Percentiles rank a stretch among this genome's conserved stretches.
phyloP scores from a whole-genome alignment of 1,139 yeast genomes.

The Debaryomyces subglobosus region DNA sequence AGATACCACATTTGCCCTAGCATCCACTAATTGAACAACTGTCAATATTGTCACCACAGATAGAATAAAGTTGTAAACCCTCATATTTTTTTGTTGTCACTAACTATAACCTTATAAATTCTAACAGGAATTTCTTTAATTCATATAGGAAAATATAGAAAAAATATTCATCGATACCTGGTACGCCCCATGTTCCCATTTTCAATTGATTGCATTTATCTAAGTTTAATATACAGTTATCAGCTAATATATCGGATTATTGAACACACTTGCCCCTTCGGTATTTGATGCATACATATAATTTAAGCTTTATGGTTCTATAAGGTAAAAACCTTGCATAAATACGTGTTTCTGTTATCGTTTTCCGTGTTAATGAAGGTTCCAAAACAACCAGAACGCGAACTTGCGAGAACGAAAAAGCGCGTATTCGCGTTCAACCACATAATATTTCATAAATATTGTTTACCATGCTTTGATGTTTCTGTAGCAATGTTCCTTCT shows the following conservation, averaged over 20 bases:
- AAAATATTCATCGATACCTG: background rate
- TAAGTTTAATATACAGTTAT: background rate
- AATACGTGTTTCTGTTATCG: slow-evolving; percentile 1
- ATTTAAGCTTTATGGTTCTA: background rate
- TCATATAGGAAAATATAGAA: background rate
- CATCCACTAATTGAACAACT: background rate
- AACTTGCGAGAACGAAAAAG: background rate
- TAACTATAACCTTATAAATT: background rate
- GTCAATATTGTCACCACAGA: background rate
- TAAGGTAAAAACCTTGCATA: slow-evolving; percentile 1
- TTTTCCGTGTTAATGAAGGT: background rate
- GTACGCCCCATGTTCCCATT: background rate
- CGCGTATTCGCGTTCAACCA: background rate
- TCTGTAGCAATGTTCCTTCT: background rate
- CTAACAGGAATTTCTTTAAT: background rate
- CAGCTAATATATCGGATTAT: background rate
- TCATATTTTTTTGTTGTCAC: slow-evolving; percentile 2
- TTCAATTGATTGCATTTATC: background rate
- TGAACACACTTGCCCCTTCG: background rate
- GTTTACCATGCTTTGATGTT: background rate
- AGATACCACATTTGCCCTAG: background rate
- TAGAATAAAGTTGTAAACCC: background rate
- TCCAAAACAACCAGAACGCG: background rate
- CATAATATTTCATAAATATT: background rate
- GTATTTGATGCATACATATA: slow-evolving; percentile 2